Evolutionary conservation across 306 rosid species (phyloP).

Genomic region (Vicia faba): DNA sequence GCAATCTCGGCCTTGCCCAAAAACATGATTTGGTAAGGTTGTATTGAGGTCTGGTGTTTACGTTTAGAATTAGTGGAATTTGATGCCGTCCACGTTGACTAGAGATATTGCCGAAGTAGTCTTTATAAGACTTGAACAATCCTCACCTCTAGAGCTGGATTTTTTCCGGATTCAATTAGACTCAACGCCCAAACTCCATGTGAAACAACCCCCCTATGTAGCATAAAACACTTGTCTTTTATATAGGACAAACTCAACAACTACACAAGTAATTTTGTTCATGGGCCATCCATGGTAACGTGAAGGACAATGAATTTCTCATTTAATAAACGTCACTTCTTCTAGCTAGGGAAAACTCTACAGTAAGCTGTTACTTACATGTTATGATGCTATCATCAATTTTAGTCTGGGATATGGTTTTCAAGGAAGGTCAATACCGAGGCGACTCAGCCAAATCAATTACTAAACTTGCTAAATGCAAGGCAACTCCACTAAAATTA

Average conservation of each 20-base stretch:
- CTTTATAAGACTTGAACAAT: not conserved
- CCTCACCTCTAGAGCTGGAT: not conserved
- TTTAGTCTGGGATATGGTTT: conserved; percentile 6
- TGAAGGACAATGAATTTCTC: not conserved
- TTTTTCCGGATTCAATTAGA: not conserved
- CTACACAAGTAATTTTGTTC: not conserved
- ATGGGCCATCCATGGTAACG: not conserved
- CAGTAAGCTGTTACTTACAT: conserved; percentile 2
- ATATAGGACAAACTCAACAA: not conserved
- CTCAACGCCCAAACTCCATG: not conserved
- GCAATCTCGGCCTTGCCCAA: no score
- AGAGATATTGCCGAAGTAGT: not conserved
- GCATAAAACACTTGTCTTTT: not conserved
- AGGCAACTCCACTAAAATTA: not conserved
- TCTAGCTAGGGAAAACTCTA: conserved; percentile 7
- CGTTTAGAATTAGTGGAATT: not conserved
- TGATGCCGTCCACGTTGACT: not conserved
- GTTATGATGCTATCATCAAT: not conserved
- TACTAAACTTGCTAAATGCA: conserved; percentile 3
- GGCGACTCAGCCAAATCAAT: conserved; percentile 16
- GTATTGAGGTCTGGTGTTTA: not conserved
- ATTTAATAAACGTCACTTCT: conserved; percentile 2
- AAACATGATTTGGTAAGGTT: conserved; percentile 5
- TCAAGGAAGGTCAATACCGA: not conserved
- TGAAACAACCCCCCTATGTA: not conserved